Percentiles rank a stretch among this genome's conserved stretches.
Evolutionary conservation across 805 yeast genomes (phyloP).

Genomic region (Barnettozyma wickerhamii): DNA sequence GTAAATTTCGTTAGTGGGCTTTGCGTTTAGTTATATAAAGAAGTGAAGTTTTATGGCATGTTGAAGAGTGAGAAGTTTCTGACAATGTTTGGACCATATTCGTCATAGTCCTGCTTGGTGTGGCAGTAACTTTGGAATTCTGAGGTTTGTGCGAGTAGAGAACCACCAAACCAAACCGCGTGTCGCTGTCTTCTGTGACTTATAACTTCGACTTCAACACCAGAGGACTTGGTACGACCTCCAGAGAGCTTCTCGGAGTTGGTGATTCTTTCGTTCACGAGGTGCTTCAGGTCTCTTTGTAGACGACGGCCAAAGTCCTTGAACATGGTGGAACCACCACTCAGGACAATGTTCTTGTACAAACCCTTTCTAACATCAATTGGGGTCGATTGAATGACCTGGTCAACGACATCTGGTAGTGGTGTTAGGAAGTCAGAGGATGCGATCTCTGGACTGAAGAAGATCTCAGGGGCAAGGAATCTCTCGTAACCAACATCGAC

Average conservation of each 20-base stretch:
- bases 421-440: constrained; percentile 95
- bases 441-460: constrained; percentile 96
- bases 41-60: constrained; percentile 50
- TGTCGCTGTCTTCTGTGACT: constrained; percentile 96
- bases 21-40: neutral
- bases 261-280: constrained; percentile 86
- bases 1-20: neutral
- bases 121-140: constrained; percentile 96
- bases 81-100: constrained; percentile 95
- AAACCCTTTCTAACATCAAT: constrained; percentile 97
- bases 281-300: constrained; percentile 85
- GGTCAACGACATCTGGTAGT: constrained; percentile 92
- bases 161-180: constrained; percentile 99
- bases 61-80: constrained; percentile 94
- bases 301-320: constrained; percentile 96
- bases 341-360: constrained; percentile 89
- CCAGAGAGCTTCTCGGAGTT: constrained; percentile 59
- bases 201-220: constrained; percentile 95
- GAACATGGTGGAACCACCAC: constrained; percentile 99
- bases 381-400: constrained; percentile 91
- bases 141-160: constrained; percentile 91
- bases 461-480: constrained; percentile 98
- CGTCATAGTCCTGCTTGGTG: constrained; percentile 96
- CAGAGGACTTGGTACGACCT: constrained; percentile 67
- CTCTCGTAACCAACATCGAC: constrained; percentile 98